Evolutionary conservation across 2,329 filamentous ascomycete genomes (phyloP).

Genomic region (Cercospora nicotianae): DNA sequence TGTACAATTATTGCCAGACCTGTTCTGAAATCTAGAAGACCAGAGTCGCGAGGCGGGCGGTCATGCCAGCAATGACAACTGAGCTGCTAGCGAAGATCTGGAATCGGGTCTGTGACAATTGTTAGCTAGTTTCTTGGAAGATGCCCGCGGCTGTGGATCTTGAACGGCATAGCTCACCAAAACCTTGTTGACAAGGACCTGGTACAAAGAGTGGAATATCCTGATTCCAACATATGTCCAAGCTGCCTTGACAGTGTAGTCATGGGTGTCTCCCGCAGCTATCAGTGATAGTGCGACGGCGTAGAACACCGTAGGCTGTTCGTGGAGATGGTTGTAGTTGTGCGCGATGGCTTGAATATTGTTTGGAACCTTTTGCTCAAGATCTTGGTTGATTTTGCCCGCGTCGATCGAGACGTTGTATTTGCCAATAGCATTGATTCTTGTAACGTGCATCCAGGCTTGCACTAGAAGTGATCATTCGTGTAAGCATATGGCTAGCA

Average conservation of each 20-base stretch:
- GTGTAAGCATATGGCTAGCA: background rate
- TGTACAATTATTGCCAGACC: background rate
- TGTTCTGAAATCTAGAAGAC: background rate
- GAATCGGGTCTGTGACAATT: slow-evolving; percentile 1
- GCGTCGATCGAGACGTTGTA: slow-evolving; percentile 14
- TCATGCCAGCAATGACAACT: slow-evolving; percentile 2
- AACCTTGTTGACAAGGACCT: slow-evolving; percentile 42
- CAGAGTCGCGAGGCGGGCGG: background rate
- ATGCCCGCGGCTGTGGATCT: background rate
- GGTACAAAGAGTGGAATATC: slow-evolving; percentile 45
- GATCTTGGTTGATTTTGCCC: slow-evolving; percentile 6
- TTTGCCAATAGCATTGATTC: slow-evolving; percentile 8
- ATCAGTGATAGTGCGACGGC: slow-evolving; percentile 40
- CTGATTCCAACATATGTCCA: slow-evolving; percentile 47
- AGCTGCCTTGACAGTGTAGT: slow-evolving; percentile 34
- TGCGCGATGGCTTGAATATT: slow-evolving; percentile 17
- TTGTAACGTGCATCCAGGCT: slow-evolving; percentile 9
- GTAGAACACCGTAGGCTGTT: slow-evolving; percentile 43
- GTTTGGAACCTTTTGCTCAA: slow-evolving; percentile 12
- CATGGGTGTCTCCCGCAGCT: slow-evolving; percentile 33
- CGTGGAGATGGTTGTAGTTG: slow-evolving; percentile 28
- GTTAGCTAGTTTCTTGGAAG: background rate
- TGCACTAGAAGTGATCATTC: background rate
- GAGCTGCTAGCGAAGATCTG: slow-evolving; percentile 10
- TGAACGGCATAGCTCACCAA: slow-evolving; percentile 21